Conservation (phyloP, 805 yeast genomes). For the Clavispora vitiphila region DNA sequence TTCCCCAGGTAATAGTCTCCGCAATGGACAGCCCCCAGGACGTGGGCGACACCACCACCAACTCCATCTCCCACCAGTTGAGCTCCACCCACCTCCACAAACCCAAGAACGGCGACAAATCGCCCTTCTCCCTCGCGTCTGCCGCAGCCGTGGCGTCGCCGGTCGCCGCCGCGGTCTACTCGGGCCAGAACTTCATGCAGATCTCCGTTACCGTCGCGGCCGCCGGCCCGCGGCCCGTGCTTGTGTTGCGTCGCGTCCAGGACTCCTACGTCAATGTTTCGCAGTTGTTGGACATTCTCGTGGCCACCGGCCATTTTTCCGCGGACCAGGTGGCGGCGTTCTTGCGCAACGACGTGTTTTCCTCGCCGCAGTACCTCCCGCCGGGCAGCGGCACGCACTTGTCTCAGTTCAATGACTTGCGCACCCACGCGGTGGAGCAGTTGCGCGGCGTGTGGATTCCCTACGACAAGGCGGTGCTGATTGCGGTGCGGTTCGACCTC, state of each 20-base stretch:
- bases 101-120: conserved; percentile 4
- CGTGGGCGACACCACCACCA: conserved; percentile 38
- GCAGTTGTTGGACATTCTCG: conserved; percentile 32
- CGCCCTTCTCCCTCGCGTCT: background rate
- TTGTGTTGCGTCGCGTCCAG: conserved; percentile 36
- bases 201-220: conserved; percentile 16
- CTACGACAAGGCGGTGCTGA: conserved; percentile 37
- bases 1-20: background rate
- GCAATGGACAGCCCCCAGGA: conserved; percentile 40
- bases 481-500: conserved; percentile 36
- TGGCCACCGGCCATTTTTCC: conserved; percentile 24
- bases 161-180: conserved; percentile 23
- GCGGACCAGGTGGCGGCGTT: conserved; percentile 24
- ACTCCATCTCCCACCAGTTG: conserved; percentile 32
- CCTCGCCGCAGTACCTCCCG: conserved; percentile 28
- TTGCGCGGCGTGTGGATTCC: conserved; percentile 40
- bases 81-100: conserved; percentile 30
- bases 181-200: conserved; percentile 36
- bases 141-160: conserved; percentile 3
- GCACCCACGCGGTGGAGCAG: conserved; percentile 21
- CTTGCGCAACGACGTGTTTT: conserved; percentile 28
- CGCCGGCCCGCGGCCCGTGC: conserved; percentile 8
- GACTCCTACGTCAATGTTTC: conserved; percentile 37
- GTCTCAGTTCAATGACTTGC: conserved; percentile 23
- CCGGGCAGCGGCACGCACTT: conserved; percentile 15